These are phyloP conservation scores for Euphorbia celastroides DNA, from an alignment of 441 rosid genomes.

Conservation along the genomic window DNA sequence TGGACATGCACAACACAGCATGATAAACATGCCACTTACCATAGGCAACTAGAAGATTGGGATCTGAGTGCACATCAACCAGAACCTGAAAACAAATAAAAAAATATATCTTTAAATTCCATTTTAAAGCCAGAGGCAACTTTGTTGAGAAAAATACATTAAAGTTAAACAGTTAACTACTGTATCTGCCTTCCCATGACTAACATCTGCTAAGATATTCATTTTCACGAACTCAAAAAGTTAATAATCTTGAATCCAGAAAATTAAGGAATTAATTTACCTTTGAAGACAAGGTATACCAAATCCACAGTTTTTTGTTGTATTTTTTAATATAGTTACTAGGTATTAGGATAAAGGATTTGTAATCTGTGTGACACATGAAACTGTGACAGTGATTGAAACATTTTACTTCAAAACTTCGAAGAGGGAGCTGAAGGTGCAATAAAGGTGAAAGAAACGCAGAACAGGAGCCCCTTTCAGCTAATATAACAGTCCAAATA, in stretches of 20 bases:
- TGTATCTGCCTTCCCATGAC: not conserved
- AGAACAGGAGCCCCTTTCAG: not conserved
- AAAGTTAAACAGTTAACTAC: not conserved
- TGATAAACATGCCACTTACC: slow-evolving; percentile 40
- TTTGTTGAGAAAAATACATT: not conserved
- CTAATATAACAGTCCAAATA: not conserved
- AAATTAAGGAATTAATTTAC: not conserved
- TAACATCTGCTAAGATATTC: not conserved
- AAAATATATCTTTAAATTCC: slow-evolving; percentile 11
- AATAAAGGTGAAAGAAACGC: not conserved
- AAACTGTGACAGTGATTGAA: not conserved
- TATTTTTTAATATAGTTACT: not conserved
- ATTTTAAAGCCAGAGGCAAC: not conserved
- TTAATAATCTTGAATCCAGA: not conserved
- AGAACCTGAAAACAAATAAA: slow-evolving; percentile 49
- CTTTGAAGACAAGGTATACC: not conserved
- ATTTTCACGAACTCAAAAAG: not conserved
- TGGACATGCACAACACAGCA: not conserved
- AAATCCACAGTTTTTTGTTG: not conserved
- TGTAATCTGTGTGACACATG: slow-evolving; percentile 8
- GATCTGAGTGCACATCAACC: slow-evolving; percentile 72
- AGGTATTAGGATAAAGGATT: not conserved
- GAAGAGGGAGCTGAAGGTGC: not conserved
- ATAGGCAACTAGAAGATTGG: slow-evolving; percentile 76
- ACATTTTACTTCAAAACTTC: not conserved